phyloP scores from a whole-genome alignment of 495 filamentous ascomycete species.

The Schizothecium vesticola region DNA sequence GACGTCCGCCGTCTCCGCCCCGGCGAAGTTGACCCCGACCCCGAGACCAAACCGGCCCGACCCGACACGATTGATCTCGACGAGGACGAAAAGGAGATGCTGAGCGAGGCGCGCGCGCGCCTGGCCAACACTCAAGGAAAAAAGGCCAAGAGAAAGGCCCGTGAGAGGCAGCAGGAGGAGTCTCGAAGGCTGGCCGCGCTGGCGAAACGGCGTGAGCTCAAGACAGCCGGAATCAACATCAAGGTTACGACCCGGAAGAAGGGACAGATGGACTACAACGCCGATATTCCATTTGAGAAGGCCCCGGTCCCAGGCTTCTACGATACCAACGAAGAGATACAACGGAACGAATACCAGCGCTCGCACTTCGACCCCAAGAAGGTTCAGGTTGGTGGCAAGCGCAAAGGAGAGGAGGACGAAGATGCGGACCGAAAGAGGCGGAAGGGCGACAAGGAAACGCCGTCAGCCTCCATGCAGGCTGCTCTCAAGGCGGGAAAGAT shows the following conservation, averaged over 20 bases:
- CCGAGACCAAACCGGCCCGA: slow-evolving; percentile 92
- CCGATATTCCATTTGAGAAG: slow-evolving; percentile 97
- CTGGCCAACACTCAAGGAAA: slow-evolving; percentile 97
- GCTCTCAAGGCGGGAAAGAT: slow-evolving; percentile 90
- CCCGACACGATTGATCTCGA: slow-evolving; percentile 97
- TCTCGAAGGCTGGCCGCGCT: slow-evolving; percentile 81
- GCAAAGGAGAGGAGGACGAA: slow-evolving; percentile 84
- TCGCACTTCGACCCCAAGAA: slow-evolving; percentile 91
- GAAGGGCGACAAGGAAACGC: slow-evolving; percentile 76
- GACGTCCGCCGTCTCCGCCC: slow-evolving; percentile 86
- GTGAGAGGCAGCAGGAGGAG: slow-evolving; percentile 93
- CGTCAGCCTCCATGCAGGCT: slow-evolving; percentile 73
- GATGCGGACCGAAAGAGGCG: slow-evolving; percentile 75
- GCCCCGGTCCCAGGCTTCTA: slow-evolving; percentile 85
- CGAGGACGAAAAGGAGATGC: slow-evolving; percentile 99
- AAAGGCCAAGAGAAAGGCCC: slow-evolving; percentile 96
- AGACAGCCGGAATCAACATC: slow-evolving; percentile 97
- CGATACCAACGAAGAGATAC: slow-evolving; percentile 78
- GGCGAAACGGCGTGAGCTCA: slow-evolving; percentile 93
- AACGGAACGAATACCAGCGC: slow-evolving; percentile 77
- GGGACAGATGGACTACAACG: slow-evolving; percentile 99
- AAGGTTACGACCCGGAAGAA: slow-evolving; percentile 89
- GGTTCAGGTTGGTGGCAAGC: slow-evolving; percentile 91
- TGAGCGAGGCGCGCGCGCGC: slow-evolving; percentile 93
- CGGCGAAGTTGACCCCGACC: slow-evolving; percentile 92